Conservation (phyloP, 192 early-diverging fungal genomes). For the Funneliformis mosseae region DNA sequence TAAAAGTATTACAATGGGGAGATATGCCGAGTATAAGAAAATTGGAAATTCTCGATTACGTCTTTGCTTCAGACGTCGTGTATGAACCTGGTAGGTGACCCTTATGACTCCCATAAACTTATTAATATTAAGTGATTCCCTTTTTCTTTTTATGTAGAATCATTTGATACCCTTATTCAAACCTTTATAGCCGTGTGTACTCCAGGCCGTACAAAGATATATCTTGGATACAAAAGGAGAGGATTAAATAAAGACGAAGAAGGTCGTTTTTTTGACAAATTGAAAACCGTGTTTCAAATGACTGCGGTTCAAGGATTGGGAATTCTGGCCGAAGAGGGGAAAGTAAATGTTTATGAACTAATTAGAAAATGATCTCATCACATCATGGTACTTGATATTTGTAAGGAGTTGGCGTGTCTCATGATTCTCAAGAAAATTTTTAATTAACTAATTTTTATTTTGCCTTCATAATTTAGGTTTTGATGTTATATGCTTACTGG, state of each 20-base stretch:
- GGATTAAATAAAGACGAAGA: conserved; percentile 21
- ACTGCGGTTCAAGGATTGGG: background rate
- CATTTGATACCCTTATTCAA: conserved; percentile 24
- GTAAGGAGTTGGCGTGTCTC: too few relatives aligned
- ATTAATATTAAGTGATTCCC: background rate
- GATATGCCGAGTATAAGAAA: background rate
- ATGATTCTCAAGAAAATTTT: background rate
- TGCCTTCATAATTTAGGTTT: too few relatives aligned
- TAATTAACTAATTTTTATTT: too few relatives aligned
- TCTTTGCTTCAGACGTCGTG: conserved; percentile 29
- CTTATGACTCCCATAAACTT: background rate
- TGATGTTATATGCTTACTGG: too few relatives aligned
- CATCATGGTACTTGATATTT: too few relatives aligned
- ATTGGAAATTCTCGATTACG: conserved; percentile 13
- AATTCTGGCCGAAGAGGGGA: background rate
- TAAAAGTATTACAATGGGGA: conserved; percentile 20
- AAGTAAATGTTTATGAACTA: conserved; percentile 27
- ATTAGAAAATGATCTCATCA: background rate
- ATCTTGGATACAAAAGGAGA: conserved; percentile 28
- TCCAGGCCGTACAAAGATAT: conserved; percentile 17
- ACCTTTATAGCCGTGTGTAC: conserved; percentile 25
- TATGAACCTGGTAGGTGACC: conserved; percentile 29
- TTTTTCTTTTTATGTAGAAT: conserved; percentile 13
- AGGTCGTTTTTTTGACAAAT: conserved; percentile 5
- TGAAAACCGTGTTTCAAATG: background rate